Evolutionary conservation across 768 basidiomycete genomes (phyloP).

Genomic region (Suillus ampliporus): DNA sequence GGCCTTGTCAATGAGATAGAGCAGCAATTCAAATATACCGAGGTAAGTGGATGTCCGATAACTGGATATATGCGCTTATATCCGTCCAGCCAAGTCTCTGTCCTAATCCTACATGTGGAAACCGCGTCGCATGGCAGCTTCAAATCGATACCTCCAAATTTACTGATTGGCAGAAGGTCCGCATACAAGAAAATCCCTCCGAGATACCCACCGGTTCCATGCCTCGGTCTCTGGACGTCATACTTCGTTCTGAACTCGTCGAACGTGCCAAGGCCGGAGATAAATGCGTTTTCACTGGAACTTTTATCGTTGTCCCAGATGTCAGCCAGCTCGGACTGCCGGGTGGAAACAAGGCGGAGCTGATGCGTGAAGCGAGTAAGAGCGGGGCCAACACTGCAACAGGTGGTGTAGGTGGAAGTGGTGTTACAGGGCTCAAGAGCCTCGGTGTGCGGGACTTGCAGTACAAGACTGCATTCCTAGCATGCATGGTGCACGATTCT

Average conservation of each 20-base stretch:
- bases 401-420: constrained; percentile 72
- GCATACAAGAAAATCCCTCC: constrained; percentile 98
- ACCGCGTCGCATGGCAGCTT: constrained; percentile 88
- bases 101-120: constrained; percentile 93
- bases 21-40: constrained; percentile 99
- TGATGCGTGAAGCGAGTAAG: constrained; percentile 84
- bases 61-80: constrained; percentile 1
- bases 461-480: constrained; percentile 98
- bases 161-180: constrained; percentile 99
- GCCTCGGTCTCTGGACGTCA: constrained; percentile 96
- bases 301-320: constrained; percentile 98
- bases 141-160: constrained; percentile 97
- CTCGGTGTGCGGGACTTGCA: constrained; percentile 94
- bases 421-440: constrained; percentile 93
- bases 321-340: constrained; percentile 95
- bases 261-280: constrained; percentile 99
- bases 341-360: constrained; percentile 89
- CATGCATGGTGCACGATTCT: constrained; percentile 95
- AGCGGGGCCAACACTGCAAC: constrained; percentile 63
- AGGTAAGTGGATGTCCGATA: constrained; percentile 52
- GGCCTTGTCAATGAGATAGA: constrained; percentile 91
- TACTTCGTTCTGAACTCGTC: constrained; percentile 93
- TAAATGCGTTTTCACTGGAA: constrained; percentile 97
- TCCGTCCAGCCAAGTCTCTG: constrained; percentile 81
- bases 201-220: constrained; percentile 99